A percentile compares a stretch with the other conserved stretches of the same genome.
phyloP scores from a whole-genome alignment of 1,284 basidiomycete genomes.

The Leccinum cinnamomeum region DNA sequence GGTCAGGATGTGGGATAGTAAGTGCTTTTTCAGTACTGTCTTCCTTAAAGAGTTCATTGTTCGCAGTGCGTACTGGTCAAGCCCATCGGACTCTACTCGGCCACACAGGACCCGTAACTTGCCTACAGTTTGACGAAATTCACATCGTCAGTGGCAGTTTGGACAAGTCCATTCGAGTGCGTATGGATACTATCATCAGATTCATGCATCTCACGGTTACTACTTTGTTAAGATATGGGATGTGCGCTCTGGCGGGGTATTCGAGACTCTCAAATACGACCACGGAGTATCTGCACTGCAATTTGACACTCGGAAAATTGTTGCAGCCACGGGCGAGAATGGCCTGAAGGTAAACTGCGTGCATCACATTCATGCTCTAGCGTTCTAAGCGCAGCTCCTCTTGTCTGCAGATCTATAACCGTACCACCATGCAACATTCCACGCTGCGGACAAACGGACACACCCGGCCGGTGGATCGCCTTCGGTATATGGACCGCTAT shows the following conservation, averaged over 20 bases:
- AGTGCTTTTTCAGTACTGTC: conserved; percentile 35
- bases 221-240: conserved; percentile 82
- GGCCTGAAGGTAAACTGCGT: conserved; percentile 72
- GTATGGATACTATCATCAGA: conserved; percentile 30
- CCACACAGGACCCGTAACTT: conserved; percentile 93
- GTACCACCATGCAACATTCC: conserved; percentile 89
- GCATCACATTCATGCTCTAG: neutral
- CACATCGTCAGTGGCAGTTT: conserved; percentile 91
- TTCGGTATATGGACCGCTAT: conserved; percentile 97
- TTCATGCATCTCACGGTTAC: conserved; percentile 1
- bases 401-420: conserved; percentile 80
- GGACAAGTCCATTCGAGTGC: conserved; percentile 89
- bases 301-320: conserved; percentile 93
- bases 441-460: conserved; percentile 89
- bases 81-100: conserved; percentile 92
- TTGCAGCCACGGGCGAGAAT: conserved; percentile 93
- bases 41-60: conserved; percentile 11
- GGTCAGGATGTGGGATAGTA: conserved; percentile 99
- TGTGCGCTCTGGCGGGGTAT: conserved; percentile 84
- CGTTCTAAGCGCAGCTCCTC: conserved; percentile 1
- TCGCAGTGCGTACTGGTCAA: conserved; percentile 93
- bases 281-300: conserved; percentile 90
- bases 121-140: conserved; percentile 95
- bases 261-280: conserved; percentile 91
- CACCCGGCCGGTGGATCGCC: conserved; percentile 82